phyloP scores from a whole-genome alignment of 352 stramenopile species.

The Plasmopara muralis region DNA sequence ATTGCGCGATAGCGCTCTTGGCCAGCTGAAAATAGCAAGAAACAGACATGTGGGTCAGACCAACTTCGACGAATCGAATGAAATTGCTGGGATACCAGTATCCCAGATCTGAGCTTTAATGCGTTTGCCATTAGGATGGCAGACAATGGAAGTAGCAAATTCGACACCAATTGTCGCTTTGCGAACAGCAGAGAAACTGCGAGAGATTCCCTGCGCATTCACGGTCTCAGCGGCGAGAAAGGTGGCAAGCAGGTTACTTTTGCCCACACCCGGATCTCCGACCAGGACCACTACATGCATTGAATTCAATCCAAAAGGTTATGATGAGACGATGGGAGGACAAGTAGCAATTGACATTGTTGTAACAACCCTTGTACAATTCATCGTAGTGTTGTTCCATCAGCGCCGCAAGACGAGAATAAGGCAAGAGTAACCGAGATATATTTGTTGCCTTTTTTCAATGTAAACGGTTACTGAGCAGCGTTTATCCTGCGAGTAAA shows the following conservation, averaged over 20 bases:
- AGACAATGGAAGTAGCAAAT: conserved; percentile 74
- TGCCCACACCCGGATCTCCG: conserved; percentile 82
- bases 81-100: conserved; percentile 27
- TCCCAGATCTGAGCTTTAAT: conserved; percentile 85
- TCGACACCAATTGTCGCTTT: conserved; percentile 81
- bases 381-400: conserved; percentile 74
- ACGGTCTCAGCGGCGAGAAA: conserved; percentile 45
- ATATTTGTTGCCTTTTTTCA: conserved; percentile 18
- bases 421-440: not conserved
- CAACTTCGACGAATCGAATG: not conserved
- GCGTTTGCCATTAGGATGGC: conserved; percentile 63
- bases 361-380: conserved; percentile 60
- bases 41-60: not conserved
- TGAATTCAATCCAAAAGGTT: not conserved
- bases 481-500: too few relatives aligned
- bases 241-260: conserved; percentile 85
- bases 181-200: conserved; percentile 41
- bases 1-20: conserved; percentile 80
- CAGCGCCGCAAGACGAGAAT: not conserved
- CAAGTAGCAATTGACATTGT: not conserved
- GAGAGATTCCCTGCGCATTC: conserved; percentile 32
- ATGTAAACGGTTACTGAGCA: conserved; percentile 3
- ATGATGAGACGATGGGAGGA: too few relatives aligned
- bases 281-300: conserved; percentile 56
- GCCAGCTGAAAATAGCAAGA: conserved; percentile 25